A percentile compares a stretch with the other conserved stretches of the same genome.
These are phyloP conservation scores for Platanthera guangdongensis DNA, from an alignment of 106 monocot genomes.

Conservation along the genomic window DNA sequence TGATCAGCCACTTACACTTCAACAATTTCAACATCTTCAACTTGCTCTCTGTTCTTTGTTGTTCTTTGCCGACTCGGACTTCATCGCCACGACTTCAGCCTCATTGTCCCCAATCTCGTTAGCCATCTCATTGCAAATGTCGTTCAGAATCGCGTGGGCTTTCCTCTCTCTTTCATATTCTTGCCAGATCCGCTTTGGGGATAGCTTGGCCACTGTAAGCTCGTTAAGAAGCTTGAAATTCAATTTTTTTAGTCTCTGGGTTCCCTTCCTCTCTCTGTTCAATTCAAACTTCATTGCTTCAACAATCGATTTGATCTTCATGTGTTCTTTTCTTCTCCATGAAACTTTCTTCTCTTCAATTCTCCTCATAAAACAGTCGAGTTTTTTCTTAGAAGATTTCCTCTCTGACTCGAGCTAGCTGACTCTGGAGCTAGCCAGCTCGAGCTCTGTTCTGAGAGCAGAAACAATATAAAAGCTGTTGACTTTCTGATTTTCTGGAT, in stretches of 20 bases:
- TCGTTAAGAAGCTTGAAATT: conserved; percentile 74
- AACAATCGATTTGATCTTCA: conserved; percentile 50
- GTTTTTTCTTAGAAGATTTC: conserved; percentile 53
- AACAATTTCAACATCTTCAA: too few relatives aligned
- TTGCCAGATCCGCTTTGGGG: conserved; percentile 56
- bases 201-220: conserved; percentile 60
- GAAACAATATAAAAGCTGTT: conserved; percentile 28
- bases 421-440: conserved; percentile 40
- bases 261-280: conserved; percentile 63
- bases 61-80: conserved; percentile 52
- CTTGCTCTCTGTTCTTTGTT: conserved; percentile 67
- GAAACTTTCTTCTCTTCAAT: conserved; percentile 59
- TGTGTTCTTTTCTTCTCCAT: conserved; percentile 66
- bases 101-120: conserved; percentile 91
- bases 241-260: conserved; percentile 47
- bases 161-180: conserved; percentile 87
- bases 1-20: too few relatives aligned
- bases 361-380: conserved; percentile 63
- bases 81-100: conserved; percentile 65
- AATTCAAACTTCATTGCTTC: conserved; percentile 69
- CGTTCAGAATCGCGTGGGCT: conserved; percentile 74
- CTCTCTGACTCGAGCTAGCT: conserved; percentile 60
- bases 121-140: conserved; percentile 88
- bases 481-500: conserved; percentile 47
- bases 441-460: conserved; percentile 53